Conservation (phyloP, 257 asterid species). For the Rauvolfia tetraphylla region DNA sequence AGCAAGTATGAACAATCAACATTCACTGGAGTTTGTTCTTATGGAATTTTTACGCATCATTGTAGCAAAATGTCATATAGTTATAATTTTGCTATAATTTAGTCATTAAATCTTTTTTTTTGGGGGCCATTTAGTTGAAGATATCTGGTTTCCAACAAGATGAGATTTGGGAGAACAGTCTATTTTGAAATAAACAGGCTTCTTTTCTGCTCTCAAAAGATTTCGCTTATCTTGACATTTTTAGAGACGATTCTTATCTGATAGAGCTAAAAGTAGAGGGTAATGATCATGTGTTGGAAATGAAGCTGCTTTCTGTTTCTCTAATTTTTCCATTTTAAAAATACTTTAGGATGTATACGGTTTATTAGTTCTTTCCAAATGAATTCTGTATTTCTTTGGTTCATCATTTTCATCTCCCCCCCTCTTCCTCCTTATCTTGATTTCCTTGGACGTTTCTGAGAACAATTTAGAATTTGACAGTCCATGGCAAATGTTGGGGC, state of each 20-base stretch:
- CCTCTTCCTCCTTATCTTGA: not conserved
- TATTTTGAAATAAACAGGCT: not conserved
- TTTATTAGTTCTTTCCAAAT: not conserved
- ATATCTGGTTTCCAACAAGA: not conserved
- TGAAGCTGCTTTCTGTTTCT: not conserved
- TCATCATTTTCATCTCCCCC: not conserved
- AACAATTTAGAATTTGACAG: slow-evolving; percentile 39
- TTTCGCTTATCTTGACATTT: not conserved
- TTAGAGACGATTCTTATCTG: not conserved
- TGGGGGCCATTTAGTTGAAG: not conserved
- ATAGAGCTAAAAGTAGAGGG: not conserved
- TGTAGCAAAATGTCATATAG: not conserved
- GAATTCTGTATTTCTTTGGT: not conserved
- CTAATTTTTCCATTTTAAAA: not conserved
- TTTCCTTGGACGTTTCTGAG: slow-evolving; percentile 13
- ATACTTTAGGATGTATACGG: not conserved
- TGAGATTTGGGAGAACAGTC: not conserved
- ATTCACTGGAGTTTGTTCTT: not conserved
- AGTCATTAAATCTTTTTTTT: not conserved
- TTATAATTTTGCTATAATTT: not conserved
- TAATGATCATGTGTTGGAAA: not conserved
- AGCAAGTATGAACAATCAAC: slow-evolving; percentile 42
- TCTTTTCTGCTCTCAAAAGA: not conserved
- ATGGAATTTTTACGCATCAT: not conserved
- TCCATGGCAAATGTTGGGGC: slow-evolving; percentile 84